phyloP scores from a whole-genome alignment of 2,329 filamentous ascomycete genomes.

The Ophiocordyceps camponoti-leonardi region DNA sequence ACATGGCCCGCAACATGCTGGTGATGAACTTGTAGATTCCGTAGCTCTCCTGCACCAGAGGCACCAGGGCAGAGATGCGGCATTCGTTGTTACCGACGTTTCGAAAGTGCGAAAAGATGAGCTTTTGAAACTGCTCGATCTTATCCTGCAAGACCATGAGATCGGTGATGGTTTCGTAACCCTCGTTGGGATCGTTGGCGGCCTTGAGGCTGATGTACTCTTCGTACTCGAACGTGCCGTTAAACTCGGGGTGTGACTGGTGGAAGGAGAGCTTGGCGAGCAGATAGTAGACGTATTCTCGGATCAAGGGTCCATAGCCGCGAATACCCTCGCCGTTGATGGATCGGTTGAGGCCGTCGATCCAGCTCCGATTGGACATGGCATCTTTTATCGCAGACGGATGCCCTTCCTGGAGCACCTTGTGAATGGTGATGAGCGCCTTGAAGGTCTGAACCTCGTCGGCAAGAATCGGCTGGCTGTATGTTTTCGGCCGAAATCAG shows the following conservation, averaged over 20 bases:
- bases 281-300: slow-evolving; percentile 92
- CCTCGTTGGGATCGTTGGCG: slow-evolving; percentile 97
- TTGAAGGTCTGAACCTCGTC: slow-evolving; percentile 99
- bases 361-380: slow-evolving; percentile 74
- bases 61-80: slow-evolving; percentile 82
- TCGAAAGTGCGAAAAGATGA: slow-evolving; percentile 94
- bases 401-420: slow-evolving; percentile 93
- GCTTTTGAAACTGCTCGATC: slow-evolving; percentile 95
- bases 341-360: slow-evolving; percentile 79
- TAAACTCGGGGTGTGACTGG: slow-evolving; percentile 92
- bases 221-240: slow-evolving; percentile 96
- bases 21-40: slow-evolving; percentile 99
- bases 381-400: slow-evolving; percentile 76
- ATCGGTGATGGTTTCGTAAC: slow-evolving; percentile 90
- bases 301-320: slow-evolving; percentile 81
- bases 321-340: slow-evolving; percentile 69
- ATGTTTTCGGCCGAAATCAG: too few relatives aligned
- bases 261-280: slow-evolving; percentile 94
- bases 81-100: slow-evolving; percentile 89
- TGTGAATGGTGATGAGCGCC: slow-evolving; percentile 90
- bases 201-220: slow-evolving; percentile 97
- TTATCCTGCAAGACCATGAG: slow-evolving; percentile 94
- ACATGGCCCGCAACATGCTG: slow-evolving; percentile 97
- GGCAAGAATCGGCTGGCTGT: slow-evolving; percentile 86
- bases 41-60: slow-evolving; percentile 92